Conservation (phyloP, 495 filamentous ascomycete species). For the Terfezia claveryi region DNA sequence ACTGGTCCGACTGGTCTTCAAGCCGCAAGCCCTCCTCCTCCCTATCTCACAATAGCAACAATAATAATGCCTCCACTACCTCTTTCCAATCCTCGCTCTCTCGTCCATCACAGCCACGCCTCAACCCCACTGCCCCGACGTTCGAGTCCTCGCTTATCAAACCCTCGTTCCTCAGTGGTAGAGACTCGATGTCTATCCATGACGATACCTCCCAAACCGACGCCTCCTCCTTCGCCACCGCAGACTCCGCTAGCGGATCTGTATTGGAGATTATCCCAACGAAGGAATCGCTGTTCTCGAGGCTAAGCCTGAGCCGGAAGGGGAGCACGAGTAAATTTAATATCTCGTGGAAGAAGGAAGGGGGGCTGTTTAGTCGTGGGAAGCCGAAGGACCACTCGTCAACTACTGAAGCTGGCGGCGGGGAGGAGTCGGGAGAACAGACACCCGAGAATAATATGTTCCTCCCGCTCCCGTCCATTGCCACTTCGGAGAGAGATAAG, state of each 20-base stretch:
- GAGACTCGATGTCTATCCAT: conserved; percentile 12
- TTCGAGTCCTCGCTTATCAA: conserved; percentile 6
- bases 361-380: conserved; percentile 13
- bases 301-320: conserved; percentile 8
- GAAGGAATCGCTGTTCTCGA: conserved; percentile 12
- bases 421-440: not conserved
- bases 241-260: conserved; percentile 3
- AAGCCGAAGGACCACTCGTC: not conserved
- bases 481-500: not conserved
- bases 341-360: conserved; percentile 12
- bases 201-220: conserved; percentile 2
- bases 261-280: conserved; percentile 4
- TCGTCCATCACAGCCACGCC: conserved; percentile 9
- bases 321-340: conserved; percentile 16
- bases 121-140: conserved; percentile 18
- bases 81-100: conserved; percentile 1
- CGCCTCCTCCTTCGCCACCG: not conserved
- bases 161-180: not conserved
- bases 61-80: conserved; percentile 4
- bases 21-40: no score
- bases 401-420: not conserved
- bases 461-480: not conserved
- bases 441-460: not conserved
- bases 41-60: not conserved
- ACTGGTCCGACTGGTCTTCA: conserved; percentile 28